Conservation (phyloP, 257 asterid species). For the Eustoma russellianum region DNA sequence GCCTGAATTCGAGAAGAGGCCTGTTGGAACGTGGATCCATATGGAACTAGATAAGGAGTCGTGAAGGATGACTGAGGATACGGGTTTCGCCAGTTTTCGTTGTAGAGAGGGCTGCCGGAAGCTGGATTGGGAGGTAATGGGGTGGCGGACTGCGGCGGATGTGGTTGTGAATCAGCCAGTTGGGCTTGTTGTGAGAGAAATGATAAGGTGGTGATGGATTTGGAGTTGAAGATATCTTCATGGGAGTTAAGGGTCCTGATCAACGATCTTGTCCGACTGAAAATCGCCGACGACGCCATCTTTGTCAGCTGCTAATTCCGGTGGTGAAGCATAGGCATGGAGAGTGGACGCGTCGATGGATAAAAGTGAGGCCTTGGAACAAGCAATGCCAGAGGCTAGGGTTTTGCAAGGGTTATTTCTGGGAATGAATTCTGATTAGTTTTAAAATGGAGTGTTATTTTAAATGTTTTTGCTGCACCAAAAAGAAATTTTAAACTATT, state of each 20-base stretch:
- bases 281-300: slow-evolving; percentile 43
- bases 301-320: neutral
- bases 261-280: slow-evolving; percentile 48
- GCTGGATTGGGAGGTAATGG: slow-evolving; percentile 79
- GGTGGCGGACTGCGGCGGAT: slow-evolving; percentile 10
- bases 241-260: slow-evolving; percentile 15
- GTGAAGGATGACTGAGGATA: slow-evolving; percentile 10
- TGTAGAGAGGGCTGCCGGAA: slow-evolving; percentile 63
- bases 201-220: slow-evolving; percentile 58
- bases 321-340: no score
- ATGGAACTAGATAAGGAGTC: slow-evolving; percentile 35
- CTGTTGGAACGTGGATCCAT: slow-evolving; percentile 22
- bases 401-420: no score
- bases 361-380: no score
- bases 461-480: no score
- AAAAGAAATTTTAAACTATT: no score
- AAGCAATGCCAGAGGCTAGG: no score
- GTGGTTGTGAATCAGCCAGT: slow-evolving; percentile 33
- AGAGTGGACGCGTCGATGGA: no score
- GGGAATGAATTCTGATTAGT: no score
- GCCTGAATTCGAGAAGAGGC: slow-evolving; percentile 22
- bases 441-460: no score
- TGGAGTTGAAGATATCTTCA: slow-evolving; percentile 19
- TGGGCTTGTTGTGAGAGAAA: slow-evolving; percentile 61
- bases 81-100: slow-evolving; percentile 66